Conservation (phyloP, 1,284 basidiomycete species). For the Moesziomyces aphidis region DNA sequence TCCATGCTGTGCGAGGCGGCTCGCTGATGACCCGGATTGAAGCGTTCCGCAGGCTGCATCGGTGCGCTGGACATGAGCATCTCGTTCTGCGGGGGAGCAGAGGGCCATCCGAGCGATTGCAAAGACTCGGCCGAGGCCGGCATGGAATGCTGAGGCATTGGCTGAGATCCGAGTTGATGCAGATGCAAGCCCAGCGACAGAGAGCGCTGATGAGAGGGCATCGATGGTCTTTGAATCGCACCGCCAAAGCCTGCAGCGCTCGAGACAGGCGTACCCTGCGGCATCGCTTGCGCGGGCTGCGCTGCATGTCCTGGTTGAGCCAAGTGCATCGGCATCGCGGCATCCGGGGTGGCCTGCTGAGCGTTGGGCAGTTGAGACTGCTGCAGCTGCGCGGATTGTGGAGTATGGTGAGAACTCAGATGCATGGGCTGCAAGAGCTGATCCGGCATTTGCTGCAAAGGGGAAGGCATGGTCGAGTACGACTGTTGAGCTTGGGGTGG, state of each 20-base stretch:
- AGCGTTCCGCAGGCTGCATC: constrained; percentile 15
- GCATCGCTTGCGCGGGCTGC: constrained; percentile 16
- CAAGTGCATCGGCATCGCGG: constrained; percentile 31
- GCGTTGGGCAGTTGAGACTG: neutral
- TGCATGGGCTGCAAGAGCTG: constrained; percentile 23
- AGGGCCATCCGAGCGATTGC: constrained; percentile 35
- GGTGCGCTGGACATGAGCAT: constrained; percentile 38
- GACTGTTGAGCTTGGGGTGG: constrained; percentile 16
- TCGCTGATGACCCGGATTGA: constrained; percentile 22
- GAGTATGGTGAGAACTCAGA: constrained; percentile 16
- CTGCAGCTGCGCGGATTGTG: constrained; percentile 9
- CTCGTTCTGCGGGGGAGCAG: constrained; percentile 32
- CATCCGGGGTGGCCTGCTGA: constrained; percentile 1
- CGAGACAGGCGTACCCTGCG: constrained; percentile 9
- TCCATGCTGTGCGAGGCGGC: constrained; percentile 38
- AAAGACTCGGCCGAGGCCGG: constrained; percentile 34
- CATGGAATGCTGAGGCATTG: constrained; percentile 34
- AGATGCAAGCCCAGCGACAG: constrained; percentile 39
- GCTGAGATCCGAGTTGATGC: constrained; percentile 29
- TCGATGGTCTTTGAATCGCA: constrained; percentile 20
- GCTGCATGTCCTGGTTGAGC: constrained; percentile 18
- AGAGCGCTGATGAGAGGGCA: constrained; percentile 44
- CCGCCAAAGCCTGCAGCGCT: constrained; percentile 3
- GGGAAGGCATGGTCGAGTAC: constrained; percentile 26
- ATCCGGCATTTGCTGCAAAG: constrained; percentile 26